A percentile compares a stretch with the other conserved stretches of the same genome.
These are phyloP conservation scores for Ramularia collo-cygni DNA, from an alignment of 2,329 filamentous ascomycete species.

Conservation along the genomic window DNA sequence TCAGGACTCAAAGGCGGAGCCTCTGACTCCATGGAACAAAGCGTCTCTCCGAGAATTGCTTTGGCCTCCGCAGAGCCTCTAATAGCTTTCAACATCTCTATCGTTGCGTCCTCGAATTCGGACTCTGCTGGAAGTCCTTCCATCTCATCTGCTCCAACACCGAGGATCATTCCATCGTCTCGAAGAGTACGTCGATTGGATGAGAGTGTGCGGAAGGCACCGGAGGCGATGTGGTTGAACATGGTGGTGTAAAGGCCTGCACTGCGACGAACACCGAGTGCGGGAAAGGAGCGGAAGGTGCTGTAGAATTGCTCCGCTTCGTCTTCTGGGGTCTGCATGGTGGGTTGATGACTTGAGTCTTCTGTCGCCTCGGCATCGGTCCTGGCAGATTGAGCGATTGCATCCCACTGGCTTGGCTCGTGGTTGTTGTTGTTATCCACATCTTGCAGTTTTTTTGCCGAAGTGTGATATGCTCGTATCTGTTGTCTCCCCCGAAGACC, in stretches of 20 bases:
- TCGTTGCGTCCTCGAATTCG: background rate
- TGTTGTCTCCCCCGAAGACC: slow-evolving; percentile 2
- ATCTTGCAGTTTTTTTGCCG: background rate
- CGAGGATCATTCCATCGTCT: background rate
- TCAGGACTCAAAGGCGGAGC: background rate
- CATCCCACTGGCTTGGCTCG: background rate
- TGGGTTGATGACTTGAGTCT: background rate
- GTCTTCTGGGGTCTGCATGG: background rate
- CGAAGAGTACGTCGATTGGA: background rate
- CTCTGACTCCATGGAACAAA: slow-evolving; percentile 5
- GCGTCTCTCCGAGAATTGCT: background rate
- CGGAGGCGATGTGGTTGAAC: background rate
- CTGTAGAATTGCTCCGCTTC: background rate
- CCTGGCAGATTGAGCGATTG: background rate
- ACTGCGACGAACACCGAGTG: background rate
- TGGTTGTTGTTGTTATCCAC: background rate
- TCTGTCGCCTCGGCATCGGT: background rate
- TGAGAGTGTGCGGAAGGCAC: background rate
- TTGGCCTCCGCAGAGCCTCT: background rate
- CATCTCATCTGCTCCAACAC: background rate
- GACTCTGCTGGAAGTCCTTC: background rate
- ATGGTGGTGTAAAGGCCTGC: background rate
- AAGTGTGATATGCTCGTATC: slow-evolving; percentile 4
- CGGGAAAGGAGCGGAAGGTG: background rate
- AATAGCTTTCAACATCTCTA: background rate